Percentiles rank a stretch among this genome's conserved stretches.
phyloP scores from a whole-genome alignment of 768 basidiomycete species.

The Suillus weaverae region DNA sequence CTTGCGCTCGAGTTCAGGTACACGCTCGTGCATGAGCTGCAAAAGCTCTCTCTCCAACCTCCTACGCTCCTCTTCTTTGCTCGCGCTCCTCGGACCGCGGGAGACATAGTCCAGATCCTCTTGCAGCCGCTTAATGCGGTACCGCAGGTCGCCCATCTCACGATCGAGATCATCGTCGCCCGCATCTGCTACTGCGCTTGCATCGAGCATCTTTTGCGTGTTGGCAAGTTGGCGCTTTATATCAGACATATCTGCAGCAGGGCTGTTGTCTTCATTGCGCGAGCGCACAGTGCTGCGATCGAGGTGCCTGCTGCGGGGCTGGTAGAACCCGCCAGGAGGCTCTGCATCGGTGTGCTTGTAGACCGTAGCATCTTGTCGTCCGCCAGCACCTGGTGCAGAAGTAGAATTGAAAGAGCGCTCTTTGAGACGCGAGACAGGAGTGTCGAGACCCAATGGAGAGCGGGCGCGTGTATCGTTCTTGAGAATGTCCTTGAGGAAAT shows the following conservation, averaged over 20 bases:
- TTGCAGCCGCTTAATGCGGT: constrained; percentile 81
- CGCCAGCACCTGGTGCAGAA: constrained; percentile 52
- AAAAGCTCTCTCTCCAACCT: constrained; percentile 87
- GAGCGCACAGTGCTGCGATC: constrained; percentile 81
- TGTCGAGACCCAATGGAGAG: constrained; percentile 53
- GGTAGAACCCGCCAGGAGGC: constrained; percentile 68
- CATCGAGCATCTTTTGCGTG: constrained; percentile 80
- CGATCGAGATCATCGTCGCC: constrained; percentile 92
- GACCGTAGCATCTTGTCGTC: constrained; percentile 84
- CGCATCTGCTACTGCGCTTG: constrained; percentile 61
- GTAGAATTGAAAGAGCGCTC: constrained; percentile 68
- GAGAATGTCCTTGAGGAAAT: constrained; percentile 84
- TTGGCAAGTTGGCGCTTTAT: constrained; percentile 82
- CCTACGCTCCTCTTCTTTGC: constrained; percentile 84
- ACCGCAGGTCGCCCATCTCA: constrained; percentile 84
- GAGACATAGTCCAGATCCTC: constrained; percentile 90
- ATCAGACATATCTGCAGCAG: constrained; percentile 72
- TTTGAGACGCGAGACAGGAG: constrained; percentile 61
- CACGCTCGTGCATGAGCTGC: constrained; percentile 81
- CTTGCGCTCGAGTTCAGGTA: constrained; percentile 87
- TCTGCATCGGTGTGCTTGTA: constrained; percentile 79
- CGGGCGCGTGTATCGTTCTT: constrained; percentile 81
- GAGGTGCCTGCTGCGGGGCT: constrained; percentile 78
- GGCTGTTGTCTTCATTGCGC: constrained; percentile 62
- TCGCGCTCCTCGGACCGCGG: constrained; percentile 65